A percentile compares a stretch with the other conserved stretches of the same genome.
These are phyloP conservation scores for Eutrema yunnanense DNA, from an alignment of 345 rosid species.

Conservation along the genomic window DNA sequence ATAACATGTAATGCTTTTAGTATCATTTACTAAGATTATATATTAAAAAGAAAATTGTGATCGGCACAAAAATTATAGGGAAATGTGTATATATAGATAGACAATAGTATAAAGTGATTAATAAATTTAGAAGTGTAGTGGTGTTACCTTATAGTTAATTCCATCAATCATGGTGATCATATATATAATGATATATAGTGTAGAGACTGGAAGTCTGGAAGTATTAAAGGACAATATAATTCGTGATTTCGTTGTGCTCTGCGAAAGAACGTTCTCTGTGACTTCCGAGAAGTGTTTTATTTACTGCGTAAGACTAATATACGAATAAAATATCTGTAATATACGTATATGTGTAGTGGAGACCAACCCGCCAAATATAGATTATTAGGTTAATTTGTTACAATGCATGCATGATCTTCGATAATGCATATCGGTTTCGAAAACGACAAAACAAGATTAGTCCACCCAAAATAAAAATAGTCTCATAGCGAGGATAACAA, in stretches of 20 bases:
- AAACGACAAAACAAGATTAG: conserved; percentile 17
- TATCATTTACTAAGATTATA: background rate
- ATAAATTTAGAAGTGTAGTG: background rate
- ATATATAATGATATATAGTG: background rate
- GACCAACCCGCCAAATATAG: background rate
- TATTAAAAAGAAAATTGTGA: background rate
- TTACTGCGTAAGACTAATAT: background rate
- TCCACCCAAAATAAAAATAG: background rate
- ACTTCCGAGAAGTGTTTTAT: conserved; percentile 5
- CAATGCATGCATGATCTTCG: conserved; percentile 23
- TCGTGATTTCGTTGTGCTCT: conserved; percentile 20
- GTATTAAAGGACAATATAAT: background rate
- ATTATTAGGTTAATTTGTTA: background rate
- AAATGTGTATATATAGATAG: background rate
- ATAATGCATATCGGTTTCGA: conserved; percentile 15
- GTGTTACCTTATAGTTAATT: background rate
- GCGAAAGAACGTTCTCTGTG: conserved; percentile 23
- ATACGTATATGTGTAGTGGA: conserved; percentile 15
- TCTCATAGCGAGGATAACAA: too few relatives aligned
- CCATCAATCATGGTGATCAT: background rate
- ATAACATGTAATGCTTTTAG: background rate
- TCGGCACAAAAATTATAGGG: background rate
- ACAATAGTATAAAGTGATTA: background rate
- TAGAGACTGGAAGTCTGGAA: background rate
- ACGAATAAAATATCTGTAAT: background rate